Conservation (phyloP, 768 basidiomycete species). For the Tylopilus felleus region DNA sequence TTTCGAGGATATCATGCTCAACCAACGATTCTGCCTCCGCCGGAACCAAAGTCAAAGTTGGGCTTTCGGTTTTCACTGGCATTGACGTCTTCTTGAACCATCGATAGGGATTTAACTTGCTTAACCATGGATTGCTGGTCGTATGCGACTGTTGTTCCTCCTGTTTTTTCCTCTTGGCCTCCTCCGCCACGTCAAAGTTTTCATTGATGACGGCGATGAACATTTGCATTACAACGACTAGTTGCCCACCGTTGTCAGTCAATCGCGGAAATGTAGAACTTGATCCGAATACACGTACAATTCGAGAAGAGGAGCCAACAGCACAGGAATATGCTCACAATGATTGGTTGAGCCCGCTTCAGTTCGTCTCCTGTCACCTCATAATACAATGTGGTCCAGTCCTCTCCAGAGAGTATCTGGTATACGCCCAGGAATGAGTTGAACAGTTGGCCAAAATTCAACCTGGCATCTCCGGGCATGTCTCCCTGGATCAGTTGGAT, state of each 20-base stretch:
- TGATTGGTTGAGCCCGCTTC: background rate
- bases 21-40: constrained; percentile 78
- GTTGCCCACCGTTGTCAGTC: constrained; percentile 7
- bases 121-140: constrained; percentile 55
- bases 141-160: constrained; percentile 56
- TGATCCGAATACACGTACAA: background rate
- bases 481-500: constrained; percentile 88
- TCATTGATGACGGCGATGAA: constrained; percentile 97
- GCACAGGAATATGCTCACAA: background rate
- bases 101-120: constrained; percentile 79
- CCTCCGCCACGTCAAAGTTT: constrained; percentile 91
- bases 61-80: constrained; percentile 63
- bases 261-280: background rate
- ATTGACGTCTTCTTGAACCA: constrained; percentile 73
- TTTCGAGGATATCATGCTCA: constrained; percentile 50
- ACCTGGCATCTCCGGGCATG: constrained; percentile 44
- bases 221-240: constrained; percentile 90
- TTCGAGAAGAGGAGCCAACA: background rate
- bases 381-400: constrained; percentile 83
- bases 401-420: constrained; percentile 88
- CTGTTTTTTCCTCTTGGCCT: constrained; percentile 80
- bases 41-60: constrained; percentile 70
- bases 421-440: constrained; percentile 86
- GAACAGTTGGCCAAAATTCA: constrained; percentile 81
- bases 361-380: constrained; percentile 20